phyloP scores from a whole-genome alignment of 176 grass and related monocot genomes.

The Cocos nucifera region DNA sequence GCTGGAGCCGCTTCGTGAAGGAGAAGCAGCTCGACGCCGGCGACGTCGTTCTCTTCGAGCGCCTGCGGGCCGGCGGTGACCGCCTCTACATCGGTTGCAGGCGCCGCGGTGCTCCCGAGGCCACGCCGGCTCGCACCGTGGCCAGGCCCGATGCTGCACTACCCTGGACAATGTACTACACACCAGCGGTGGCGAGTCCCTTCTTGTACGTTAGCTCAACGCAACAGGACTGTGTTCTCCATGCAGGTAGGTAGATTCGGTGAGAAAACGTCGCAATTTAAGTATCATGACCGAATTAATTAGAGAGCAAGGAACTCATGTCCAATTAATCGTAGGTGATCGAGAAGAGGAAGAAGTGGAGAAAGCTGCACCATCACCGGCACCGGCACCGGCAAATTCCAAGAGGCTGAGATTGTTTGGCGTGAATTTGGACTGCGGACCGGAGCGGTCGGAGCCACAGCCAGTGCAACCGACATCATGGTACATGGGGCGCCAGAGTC shows the following conservation, averaged over 20 bases:
- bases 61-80: conserved; percentile 5
- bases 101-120: not conserved
- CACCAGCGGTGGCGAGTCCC: conserved; percentile 39
- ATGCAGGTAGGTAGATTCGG: conserved; percentile 48
- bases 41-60: conserved; percentile 44
- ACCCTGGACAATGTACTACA: conserved; percentile 38
- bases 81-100: conserved; percentile 12
- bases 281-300: too few species aligned
- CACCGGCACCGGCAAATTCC: conserved; percentile 26
- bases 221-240: conserved; percentile 37
- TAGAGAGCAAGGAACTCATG: too few species aligned
- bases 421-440: conserved; percentile 76
- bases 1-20: conserved; percentile 96
- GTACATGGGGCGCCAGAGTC: too few species aligned
- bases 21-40: conserved; percentile 79
- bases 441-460: conserved; percentile 36
- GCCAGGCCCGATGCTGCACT: not conserved
- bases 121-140: not conserved
- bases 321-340: too few species aligned
- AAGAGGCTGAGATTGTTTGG: conserved; percentile 67
- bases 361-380: conserved; percentile 26
- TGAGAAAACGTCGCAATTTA: too few species aligned
- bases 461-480: not conserved
- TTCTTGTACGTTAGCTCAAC: conserved; percentile 22
- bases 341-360: not conserved